Conservation (phyloP, 2,329 filamentous ascomycete genomes). For the Aureobasidium subglaciale region DNA sequence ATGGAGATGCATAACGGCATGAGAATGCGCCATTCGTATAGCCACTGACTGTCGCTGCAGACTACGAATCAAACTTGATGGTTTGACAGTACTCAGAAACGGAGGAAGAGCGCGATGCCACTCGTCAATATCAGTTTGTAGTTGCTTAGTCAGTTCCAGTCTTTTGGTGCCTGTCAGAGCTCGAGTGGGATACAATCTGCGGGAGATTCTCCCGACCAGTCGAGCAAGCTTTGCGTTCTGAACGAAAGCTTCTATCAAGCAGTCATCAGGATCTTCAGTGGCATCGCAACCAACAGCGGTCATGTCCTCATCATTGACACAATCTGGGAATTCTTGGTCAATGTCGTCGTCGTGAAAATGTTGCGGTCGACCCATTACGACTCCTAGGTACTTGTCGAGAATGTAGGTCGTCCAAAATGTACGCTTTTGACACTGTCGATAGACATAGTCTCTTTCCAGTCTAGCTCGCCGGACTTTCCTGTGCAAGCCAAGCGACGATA, state of each 20-base stretch:
- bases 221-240: conserved; percentile 39
- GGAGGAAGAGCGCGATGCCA: conserved; percentile 35
- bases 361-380: conserved; percentile 55
- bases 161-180: conserved; percentile 30
- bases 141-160: conserved; percentile 32
- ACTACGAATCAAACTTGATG: conserved; percentile 40
- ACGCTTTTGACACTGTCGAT: conserved; percentile 48
- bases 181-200: conserved; percentile 29
- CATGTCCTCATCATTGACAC: conserved; percentile 49
- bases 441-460: conserved; percentile 35
- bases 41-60: conserved; percentile 32
- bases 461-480: background rate
- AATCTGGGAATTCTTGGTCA: conserved; percentile 52
- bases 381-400: conserved; percentile 56
- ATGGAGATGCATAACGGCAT: conserved; percentile 30
- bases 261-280: conserved; percentile 33
- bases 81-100: conserved; percentile 39
- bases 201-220: conserved; percentile 27
- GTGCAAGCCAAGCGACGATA: conserved; percentile 19
- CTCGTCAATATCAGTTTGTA: conserved; percentile 32
- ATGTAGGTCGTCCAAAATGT: conserved; percentile 59
- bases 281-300: background rate
- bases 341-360: conserved; percentile 58
- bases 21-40: conserved; percentile 28
- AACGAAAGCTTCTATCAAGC: conserved; percentile 40